A percentile compares a stretch with the other conserved stretches of the same genome.
These are phyloP conservation scores for Acer saccharum DNA, from an alignment of 345 rosid genomes.

Conservation along the genomic window DNA sequence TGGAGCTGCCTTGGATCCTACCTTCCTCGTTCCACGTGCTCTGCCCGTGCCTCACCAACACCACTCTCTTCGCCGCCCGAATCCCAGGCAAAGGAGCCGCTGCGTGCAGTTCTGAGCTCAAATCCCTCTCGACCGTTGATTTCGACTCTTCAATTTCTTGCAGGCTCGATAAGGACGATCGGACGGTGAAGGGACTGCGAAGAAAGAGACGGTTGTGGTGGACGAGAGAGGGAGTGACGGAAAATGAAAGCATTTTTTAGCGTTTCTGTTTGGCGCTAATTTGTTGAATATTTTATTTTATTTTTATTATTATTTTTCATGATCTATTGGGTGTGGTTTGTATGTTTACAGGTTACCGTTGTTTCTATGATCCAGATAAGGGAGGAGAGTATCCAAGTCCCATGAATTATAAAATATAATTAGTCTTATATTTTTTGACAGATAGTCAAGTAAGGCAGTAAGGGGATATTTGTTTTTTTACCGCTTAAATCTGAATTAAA, in stretches of 20 bases:
- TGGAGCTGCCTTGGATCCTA: constrained; percentile 92
- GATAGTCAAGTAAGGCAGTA: no score
- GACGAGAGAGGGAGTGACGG: constrained; percentile 35
- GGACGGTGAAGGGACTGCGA: constrained; percentile 30
- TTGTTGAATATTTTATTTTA: not conserved
- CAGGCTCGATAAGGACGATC: constrained; percentile 41
- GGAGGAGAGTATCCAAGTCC: no score
- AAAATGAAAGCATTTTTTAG: constrained; percentile 47
- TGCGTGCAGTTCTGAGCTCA: constrained; percentile 37
- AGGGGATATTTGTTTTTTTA: no score
- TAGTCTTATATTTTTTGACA: no score
- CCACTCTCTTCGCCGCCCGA: constrained; percentile 71
- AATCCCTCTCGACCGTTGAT: constrained; percentile 21
- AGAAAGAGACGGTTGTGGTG: constrained; percentile 30
- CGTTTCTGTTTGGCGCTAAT: constrained; percentile 25
- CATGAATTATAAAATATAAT: no score
- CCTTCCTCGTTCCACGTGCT: constrained; percentile 98
- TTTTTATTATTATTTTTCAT: not conserved
- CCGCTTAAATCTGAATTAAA: no score
- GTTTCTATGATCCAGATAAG: constrained; percentile 14
- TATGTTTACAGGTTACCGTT: constrained; percentile 23
- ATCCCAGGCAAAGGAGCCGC: constrained; percentile 48
- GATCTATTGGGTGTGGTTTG: not conserved
- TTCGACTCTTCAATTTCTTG: constrained; percentile 30
- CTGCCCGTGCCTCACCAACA: constrained; percentile 94